Base-by-base conservation (phyloP, 106 monocot species). In the Dioscorea dumetorum region DNA sequence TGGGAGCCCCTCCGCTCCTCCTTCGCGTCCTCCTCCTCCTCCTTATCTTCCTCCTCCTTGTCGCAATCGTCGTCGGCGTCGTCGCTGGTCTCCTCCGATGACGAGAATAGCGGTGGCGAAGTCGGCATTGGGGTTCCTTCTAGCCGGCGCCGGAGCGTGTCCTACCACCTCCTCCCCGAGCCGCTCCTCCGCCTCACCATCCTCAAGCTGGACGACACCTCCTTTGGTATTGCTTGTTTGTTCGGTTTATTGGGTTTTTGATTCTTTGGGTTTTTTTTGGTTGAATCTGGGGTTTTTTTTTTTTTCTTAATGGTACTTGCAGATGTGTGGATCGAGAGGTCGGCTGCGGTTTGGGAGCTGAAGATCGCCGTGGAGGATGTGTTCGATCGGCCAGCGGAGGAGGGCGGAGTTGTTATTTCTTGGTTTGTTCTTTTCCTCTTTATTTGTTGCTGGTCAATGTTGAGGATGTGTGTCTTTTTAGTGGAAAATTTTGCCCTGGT, bases 311-410 rank as follows among this genome's bases (percentile, higher is more conserved):
- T 19, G 17, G 28, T 28, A 28, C 4, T 48, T 34, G 19, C 6
- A 82, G 82, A 82, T 70, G 66, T 82, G n/a, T 50, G 48, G 15
- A 73, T 82, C 8, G 35, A 13, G 52, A 82, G 59, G 35, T 32
- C 77, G 59, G 82, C 73, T 11, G 33, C 64, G 24, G 77, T 82
- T 1, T 16, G 16, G 22, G 73, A 77, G 69, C 50, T 82, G 57
- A 66, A 64, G 70, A 28, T 82, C 49, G 82, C 77, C 6, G 82
- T 82, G 35, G 82, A 82, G 62, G 73, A 70, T 20, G 65, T 82
- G 7, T 77, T 77, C 59, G 54, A 28, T 16, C 50, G 54, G 9
- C 49, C 53, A 0, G 54, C 68, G 0, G 61, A 76, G 22, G 67
- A 62, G 34, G 67, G 41, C 2, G 49, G 41, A 23, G 51, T 56